Evolutionary conservation across 2,329 filamentous ascomycete species (phyloP), one percentile per base, ranked within the genome.

Genomic region (Nothomitra cinnamomea): DNA sequence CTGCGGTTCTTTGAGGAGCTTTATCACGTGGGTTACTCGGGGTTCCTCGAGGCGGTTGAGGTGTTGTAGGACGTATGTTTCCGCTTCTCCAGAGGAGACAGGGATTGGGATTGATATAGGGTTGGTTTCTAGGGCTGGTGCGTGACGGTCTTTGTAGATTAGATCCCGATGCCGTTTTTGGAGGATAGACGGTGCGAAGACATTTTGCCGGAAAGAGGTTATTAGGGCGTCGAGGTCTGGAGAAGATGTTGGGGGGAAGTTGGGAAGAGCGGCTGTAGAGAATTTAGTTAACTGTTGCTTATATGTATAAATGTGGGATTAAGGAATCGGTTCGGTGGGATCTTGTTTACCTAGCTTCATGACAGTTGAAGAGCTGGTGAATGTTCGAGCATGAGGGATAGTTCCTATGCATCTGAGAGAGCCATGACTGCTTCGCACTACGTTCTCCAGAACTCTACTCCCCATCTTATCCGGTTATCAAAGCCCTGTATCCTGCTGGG

Each of bases 151-250:
- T 55, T 69, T 67, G 66, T 72, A 74, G 59, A 84, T 65, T 56
- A 75, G 70, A 58, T 73, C 69, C 59, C 70, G 74, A 66, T 83
- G 75, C 51, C 67, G 65, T 25, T 62, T 55, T 21, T 73, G 70
- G 25, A 85, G 75, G 62, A 79, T 76, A 32, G 72, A 66, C n/a
- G 80, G 80, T 42, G 84, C 66, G 62, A 84, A 75, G 63, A 81
- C 72, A 59, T 75, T 75, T 47, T 72, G 66, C 58, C 80, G 77
- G 61, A 83, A 72, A 21, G 61, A 65, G 41, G 65, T 63, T 56
- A 85, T 73, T 32, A 73, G 61, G 12, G 63, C 55, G 62, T 82
- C 73, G 56, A 85, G 72, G 54, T 77, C 68, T 21, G 69, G 58
- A 43, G 74, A 74, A 13, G 75, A 75, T 3, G 76, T 73, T 52